Evolutionary conservation across 805 yeast genomes (phyloP).

Genomic region (Hanseniaspora pseudoguilliermondii): DNA sequence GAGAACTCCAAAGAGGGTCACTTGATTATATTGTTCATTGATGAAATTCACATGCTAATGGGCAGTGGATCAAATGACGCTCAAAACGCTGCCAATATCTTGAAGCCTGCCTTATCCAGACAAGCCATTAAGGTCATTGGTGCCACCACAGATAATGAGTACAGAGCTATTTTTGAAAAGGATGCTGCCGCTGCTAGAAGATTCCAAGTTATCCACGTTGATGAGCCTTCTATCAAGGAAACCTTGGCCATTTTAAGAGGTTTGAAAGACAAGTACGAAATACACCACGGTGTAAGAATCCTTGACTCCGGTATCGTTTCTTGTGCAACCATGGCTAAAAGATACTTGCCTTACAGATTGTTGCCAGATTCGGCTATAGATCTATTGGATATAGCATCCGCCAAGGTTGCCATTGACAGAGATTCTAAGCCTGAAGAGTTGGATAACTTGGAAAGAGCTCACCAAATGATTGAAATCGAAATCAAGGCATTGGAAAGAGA

Average conservation of each 20-base stretch:
- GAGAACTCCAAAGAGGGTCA: constrained; percentile 46
- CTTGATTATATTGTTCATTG: constrained; percentile 82
- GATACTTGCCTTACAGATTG: constrained; percentile 88
- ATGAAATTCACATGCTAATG: constrained; percentile 98
- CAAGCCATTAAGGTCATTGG: constrained; percentile 95
- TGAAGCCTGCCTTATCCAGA: constrained; percentile 94
- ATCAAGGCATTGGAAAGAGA: constrained; percentile 95
- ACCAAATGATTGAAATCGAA: constrained; percentile 85
- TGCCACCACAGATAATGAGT: constrained; percentile 92
- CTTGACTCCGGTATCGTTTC: constrained; percentile 87
- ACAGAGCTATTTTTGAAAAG: constrained; percentile 81
- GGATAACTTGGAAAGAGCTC: constrained; percentile 84
- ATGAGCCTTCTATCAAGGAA: constrained; percentile 83
- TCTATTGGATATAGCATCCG: constrained; percentile 89
- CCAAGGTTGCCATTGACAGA: constrained; percentile 94
- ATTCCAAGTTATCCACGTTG: constrained; percentile 93
- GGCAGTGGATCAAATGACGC: constrained; percentile 91
- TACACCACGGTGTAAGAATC: constrained; percentile 94
- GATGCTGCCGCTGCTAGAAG: constrained; percentile 99
- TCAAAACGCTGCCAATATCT: constrained; percentile 65
- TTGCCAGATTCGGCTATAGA: constrained; percentile 96
- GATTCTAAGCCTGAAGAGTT: constrained; percentile 96
- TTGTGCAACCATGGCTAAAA: constrained; percentile 87
- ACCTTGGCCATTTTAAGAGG: constrained; percentile 95
- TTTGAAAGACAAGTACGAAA: constrained; percentile 84